Evolutionary conservation across 208 protist species (phyloP).

Genomic region (Hexamita inflata): DNA sequence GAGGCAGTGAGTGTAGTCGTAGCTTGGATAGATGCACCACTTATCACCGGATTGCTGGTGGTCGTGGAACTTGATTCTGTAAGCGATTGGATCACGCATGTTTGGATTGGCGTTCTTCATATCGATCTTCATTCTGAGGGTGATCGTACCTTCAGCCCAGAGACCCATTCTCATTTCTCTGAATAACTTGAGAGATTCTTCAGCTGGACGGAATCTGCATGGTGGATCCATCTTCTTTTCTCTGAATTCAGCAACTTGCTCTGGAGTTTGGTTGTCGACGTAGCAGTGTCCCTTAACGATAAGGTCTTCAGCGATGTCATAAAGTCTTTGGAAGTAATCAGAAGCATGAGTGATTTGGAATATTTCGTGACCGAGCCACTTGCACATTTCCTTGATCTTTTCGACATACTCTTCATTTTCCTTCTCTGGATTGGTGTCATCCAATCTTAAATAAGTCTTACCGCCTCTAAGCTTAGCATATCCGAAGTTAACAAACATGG

Average conservation of each 20-base stretch:
- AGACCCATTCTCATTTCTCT: slow-evolving; percentile 72
- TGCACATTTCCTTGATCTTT: slow-evolving; percentile 61
- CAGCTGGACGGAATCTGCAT: slow-evolving; percentile 64
- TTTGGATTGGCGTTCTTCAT: slow-evolving; percentile 81
- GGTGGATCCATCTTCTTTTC: slow-evolving; percentile 54
- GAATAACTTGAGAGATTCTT: slow-evolving; percentile 71
- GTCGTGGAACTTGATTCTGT: slow-evolving; percentile 82
- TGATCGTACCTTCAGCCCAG: slow-evolving; percentile 82
- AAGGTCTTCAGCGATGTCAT: slow-evolving; percentile 83
- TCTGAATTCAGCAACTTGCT: slow-evolving; percentile 66
- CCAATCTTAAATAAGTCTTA: slow-evolving; percentile 78
- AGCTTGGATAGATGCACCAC: slow-evolving; percentile 93
- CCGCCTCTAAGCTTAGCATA: slow-evolving; percentile 70
- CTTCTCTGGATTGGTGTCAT: slow-evolving; percentile 94
- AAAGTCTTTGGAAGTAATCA: slow-evolving; percentile 93
- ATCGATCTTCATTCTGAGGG: slow-evolving; percentile 93
- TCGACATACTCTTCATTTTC: slow-evolving; percentile 92
- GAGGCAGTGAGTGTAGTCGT: slow-evolving; percentile 98
- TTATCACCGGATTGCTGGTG: slow-evolving; percentile 52
- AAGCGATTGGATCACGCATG: slow-evolving; percentile 93
- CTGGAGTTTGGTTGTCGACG: slow-evolving; percentile 79
- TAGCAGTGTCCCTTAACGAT: slow-evolving; percentile 78
- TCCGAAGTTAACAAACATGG: slow-evolving; percentile 95
- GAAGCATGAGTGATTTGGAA: slow-evolving; percentile 77
- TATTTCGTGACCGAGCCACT: slow-evolving; percentile 60